Evolutionary conservation across 345 rosid genomes (phyloP).

Genomic region (Pistacia integerrima): DNA sequence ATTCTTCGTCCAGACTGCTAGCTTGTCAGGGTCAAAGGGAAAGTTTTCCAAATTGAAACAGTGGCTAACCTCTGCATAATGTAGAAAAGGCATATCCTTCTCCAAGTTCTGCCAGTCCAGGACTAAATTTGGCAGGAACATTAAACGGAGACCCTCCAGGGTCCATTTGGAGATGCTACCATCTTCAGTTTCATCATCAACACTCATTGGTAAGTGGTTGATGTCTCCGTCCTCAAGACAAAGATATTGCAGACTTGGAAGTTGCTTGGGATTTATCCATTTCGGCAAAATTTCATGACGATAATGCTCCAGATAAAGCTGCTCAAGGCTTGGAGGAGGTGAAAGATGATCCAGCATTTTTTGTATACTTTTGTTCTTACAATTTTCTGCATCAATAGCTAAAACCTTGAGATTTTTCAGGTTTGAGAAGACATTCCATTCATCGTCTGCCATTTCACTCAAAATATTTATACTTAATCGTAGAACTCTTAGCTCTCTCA

Average conservation of each 20-base stretch:
- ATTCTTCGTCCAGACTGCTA: too few species aligned
- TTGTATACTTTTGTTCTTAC: constrained; percentile 9
- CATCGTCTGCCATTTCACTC: constrained; percentile 25
- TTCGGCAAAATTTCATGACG: constrained; percentile 21
- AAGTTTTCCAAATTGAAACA: constrained; percentile 29
- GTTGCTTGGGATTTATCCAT: constrained; percentile 30
- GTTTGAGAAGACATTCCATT: constrained; percentile 18
- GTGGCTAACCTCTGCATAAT: constrained; percentile 32
- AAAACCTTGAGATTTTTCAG: constrained; percentile 30
- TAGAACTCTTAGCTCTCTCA: constrained; percentile 29
- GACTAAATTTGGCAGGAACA: constrained; percentile 17
- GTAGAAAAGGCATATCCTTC: constrained; percentile 29
- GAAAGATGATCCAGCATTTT: constrained; percentile 20
- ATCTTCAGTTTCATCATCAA: neutral
- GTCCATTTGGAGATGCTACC: constrained; percentile 7
- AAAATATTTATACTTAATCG: constrained; percentile 14
- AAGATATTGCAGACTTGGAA: constrained; percentile 28
- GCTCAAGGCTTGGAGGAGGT: constrained; percentile 28
- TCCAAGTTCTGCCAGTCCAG: constrained; percentile 26
- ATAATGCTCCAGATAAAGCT: constrained; percentile 33
- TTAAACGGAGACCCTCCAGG: constrained; percentile 34
- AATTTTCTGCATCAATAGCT: constrained; percentile 29
- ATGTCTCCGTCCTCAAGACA: constrained; percentile 31
- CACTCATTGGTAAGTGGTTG: neutral
- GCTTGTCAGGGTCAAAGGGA: constrained; percentile 3